phyloP scores from a whole-genome alignment of 1,284 basidiomycete species.

The Fomitiporia mediterranea region DNA sequence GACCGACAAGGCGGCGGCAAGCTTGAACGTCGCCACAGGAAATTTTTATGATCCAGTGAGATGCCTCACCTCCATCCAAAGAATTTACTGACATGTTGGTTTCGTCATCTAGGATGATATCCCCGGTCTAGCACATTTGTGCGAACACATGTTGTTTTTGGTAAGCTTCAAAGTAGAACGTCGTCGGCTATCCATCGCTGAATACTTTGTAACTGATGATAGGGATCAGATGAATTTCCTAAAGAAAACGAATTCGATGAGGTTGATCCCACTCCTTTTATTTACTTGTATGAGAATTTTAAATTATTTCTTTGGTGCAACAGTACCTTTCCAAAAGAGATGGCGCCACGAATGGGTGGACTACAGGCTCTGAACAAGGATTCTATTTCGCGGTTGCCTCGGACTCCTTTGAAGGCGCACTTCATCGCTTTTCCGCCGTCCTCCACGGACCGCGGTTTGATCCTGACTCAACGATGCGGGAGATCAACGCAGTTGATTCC shows the following conservation, averaged over 20 bases:
- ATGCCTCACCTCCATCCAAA: background rate
- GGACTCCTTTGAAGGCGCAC: slow-evolving; percentile 73
- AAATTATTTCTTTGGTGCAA: background rate
- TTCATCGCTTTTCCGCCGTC: slow-evolving; percentile 91
- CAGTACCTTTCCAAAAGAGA: slow-evolving; percentile 89
- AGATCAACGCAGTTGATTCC: slow-evolving; percentile 95
- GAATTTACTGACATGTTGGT: too few relatives aligned
- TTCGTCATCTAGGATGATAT: slow-evolving; percentile 70
- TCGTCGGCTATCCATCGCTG: too few relatives aligned
- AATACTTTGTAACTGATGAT: background rate
- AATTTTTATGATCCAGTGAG: slow-evolving; percentile 88
- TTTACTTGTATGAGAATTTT: background rate
- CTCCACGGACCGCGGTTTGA: slow-evolving; percentile 93
- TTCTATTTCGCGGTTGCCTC: slow-evolving; percentile 91
- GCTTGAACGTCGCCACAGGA: slow-evolving; percentile 92
- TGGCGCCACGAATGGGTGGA: slow-evolving; percentile 92
- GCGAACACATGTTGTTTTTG: slow-evolving; percentile 97
- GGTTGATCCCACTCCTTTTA: slow-evolving; percentile 37
- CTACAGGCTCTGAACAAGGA: slow-evolving; percentile 90
- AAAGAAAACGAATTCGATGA: slow-evolving; percentile 90
- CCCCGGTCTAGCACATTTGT: slow-evolving; percentile 87
- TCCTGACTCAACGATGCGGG: slow-evolving; percentile 86
- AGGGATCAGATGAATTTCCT: slow-evolving; percentile 84
- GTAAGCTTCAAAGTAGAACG: slow-evolving; percentile 44
- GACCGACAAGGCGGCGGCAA: slow-evolving; percentile 90